Conservation (phyloP, 2,329 filamentous ascomycete species). For the Thelonectria rubi region DNA sequence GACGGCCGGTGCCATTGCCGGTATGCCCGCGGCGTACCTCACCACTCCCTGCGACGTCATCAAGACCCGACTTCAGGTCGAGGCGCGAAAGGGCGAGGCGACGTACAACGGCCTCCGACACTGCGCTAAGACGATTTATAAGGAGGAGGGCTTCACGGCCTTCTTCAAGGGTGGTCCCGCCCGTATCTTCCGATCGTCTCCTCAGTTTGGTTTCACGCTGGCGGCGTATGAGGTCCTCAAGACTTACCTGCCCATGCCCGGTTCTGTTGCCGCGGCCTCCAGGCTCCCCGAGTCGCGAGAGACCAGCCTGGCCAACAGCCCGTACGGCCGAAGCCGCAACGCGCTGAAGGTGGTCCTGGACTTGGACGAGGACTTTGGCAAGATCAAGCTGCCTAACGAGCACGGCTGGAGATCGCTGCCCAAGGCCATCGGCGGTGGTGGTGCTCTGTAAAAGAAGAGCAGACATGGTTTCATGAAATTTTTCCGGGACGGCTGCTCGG, state of each 20-base stretch:
- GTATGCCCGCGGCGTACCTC: conserved; percentile 91
- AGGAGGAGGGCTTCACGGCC: conserved; percentile 91
- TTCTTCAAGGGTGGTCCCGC: conserved; percentile 99
- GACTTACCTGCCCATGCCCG: conserved; percentile 77
- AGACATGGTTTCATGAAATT: conserved; percentile 13
- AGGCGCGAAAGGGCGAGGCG: conserved; percentile 93
- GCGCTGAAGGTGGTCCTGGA: conserved; percentile 96
- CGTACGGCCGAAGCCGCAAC: conserved; percentile 76
- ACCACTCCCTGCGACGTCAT: conserved; percentile 99
- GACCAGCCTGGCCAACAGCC: conserved; percentile 53
- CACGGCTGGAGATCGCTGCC: conserved; percentile 64
- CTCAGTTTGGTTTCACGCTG: conserved; percentile 97
- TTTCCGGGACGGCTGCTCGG: conserved; percentile 34
- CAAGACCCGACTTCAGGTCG: conserved; percentile 97
- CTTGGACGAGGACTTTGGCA: conserved; percentile 91
- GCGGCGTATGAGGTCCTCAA: conserved; percentile 95
- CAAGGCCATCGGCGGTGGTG: conserved; percentile 56
- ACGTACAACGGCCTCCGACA: conserved; percentile 88
- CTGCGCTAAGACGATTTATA: conserved; percentile 82
- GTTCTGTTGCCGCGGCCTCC: conserved; percentile 62
- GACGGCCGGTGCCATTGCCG: conserved; percentile 91
- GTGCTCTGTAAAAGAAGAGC: conserved; percentile 33
- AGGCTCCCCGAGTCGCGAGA: conserved; percentile 54
- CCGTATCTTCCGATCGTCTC: conserved; percentile 92
- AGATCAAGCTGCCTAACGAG: conserved; percentile 67